These are phyloP conservation scores for Coniella vitis DNA, from an alignment of 2,329 filamentous ascomycete species.

Conservation along the genomic window DNA sequence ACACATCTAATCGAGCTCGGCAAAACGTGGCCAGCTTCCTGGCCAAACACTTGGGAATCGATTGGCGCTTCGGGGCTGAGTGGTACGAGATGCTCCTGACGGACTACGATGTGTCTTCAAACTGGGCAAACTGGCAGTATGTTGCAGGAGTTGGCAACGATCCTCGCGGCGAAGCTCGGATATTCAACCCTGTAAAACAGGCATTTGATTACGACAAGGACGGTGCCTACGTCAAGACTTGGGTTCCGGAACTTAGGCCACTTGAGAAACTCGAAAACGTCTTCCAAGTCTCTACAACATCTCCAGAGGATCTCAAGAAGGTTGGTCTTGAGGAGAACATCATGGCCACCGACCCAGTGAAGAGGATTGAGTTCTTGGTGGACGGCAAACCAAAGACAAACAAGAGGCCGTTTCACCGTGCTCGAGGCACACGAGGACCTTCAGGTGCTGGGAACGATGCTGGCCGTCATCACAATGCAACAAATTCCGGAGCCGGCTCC, in stretches of 20 bases:
- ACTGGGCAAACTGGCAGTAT: slow-evolving; percentile 83
- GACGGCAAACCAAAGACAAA: slow-evolving; percentile 39
- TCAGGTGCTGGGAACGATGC: slow-evolving; percentile 4
- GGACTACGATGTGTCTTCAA: slow-evolving; percentile 70
- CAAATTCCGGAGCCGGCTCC: background rate
- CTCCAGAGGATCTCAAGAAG: slow-evolving; percentile 48
- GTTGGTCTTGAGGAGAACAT: slow-evolving; percentile 50
- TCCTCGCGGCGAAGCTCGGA: slow-evolving; percentile 61
- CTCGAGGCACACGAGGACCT: slow-evolving; percentile 16
- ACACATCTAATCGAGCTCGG: slow-evolving; percentile 68
- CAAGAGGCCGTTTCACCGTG: slow-evolving; percentile 26
- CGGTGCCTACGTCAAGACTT: slow-evolving; percentile 63
- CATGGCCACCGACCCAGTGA: slow-evolving; percentile 62
- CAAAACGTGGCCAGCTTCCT: slow-evolving; percentile 74
- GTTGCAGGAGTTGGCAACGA: slow-evolving; percentile 75
- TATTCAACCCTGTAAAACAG: slow-evolving; percentile 79
- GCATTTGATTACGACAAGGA: slow-evolving; percentile 68
- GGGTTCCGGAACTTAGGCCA: slow-evolving; percentile 60
- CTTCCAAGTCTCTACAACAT: slow-evolving; percentile 65
- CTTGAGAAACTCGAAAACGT: slow-evolving; percentile 50
- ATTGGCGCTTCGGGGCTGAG: slow-evolving; percentile 76
- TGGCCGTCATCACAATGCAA: background rate
- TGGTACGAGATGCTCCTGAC: slow-evolving; percentile 72
- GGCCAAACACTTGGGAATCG: slow-evolving; percentile 64
- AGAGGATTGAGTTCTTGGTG: slow-evolving; percentile 57